phyloP scores from a whole-genome alignment of 106 monocot species.

The Allium fistulosum region DNA sequence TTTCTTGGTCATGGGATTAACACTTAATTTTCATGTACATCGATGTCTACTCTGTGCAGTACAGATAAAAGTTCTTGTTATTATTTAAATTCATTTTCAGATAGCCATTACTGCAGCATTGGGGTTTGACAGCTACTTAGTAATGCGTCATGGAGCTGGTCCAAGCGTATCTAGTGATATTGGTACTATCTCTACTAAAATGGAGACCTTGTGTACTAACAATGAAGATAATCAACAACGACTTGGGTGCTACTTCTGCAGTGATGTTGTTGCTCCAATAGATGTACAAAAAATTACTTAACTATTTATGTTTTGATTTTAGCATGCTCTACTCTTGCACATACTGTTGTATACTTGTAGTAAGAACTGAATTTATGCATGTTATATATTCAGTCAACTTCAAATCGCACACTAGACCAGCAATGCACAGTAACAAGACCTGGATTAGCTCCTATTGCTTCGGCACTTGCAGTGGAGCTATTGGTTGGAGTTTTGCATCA shows the following conservation, averaged over 20 bases:
- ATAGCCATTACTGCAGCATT: slow-evolving; percentile 92
- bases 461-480: slow-evolving; percentile 80
- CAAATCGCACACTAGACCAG: slow-evolving; percentile 94
- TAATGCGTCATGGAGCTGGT: slow-evolving; percentile 97
- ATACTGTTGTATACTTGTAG: no score
- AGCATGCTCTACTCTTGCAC: neutral
- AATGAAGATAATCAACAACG: slow-evolving; percentile 23
- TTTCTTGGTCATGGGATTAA: no score
- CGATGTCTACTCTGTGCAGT: no score
- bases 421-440: slow-evolving; percentile 98
- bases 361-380: neutral
- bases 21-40: no score
- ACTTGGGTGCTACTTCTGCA: slow-evolving; percentile 96
- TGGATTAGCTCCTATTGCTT: slow-evolving; percentile 85
- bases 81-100: slow-evolving; percentile 26
- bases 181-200: slow-evolving; percentile 6
- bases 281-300: slow-evolving; percentile 48
- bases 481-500: slow-evolving; percentile 83
- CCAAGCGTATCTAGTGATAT: slow-evolving; percentile 23
- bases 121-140: slow-evolving; percentile 96
- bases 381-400: slow-evolving; percentile 61
- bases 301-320: neutral
- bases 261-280: slow-evolving; percentile 92
- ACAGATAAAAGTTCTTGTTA: no score
- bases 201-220: slow-evolving; percentile 21